Percentiles rank a stretch among this genome's conserved stretches.
These are phyloP conservation scores for Penicillium oxalicum DNA, from an alignment of 2,329 filamentous ascomycete genomes.

Conservation along the genomic window DNA sequence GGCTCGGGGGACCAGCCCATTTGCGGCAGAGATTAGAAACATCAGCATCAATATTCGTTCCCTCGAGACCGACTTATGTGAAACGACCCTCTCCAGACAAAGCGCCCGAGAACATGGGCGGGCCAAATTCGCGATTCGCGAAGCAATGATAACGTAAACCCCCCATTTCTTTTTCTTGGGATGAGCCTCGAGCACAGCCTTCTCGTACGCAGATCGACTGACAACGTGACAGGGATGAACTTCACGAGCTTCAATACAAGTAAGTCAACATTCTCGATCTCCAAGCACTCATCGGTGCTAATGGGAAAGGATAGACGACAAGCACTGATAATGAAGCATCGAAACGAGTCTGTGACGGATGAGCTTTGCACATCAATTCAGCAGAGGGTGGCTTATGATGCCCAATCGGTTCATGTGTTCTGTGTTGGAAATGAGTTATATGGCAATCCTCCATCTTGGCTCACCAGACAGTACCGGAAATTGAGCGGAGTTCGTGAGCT, in stretches of 20 bases:
- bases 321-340: neutral
- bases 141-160: neutral
- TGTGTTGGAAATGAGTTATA: neutral
- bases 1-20: neutral
- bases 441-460: neutral
- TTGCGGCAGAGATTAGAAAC: neutral
- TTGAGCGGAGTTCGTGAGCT: neutral
- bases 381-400: too few species aligned
- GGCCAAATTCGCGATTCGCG: neutral
- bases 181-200: neutral
- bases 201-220: neutral
- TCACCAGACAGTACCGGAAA: neutral
- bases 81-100: neutral
- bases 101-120: neutral
- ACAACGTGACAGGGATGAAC: neutral
- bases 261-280: neutral
- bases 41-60: neutral
- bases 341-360: neutral
- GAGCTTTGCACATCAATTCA: neutral
- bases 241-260: neutral
- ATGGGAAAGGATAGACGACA: neutral
- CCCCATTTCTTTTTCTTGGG: too few species aligned
- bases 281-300: neutral
- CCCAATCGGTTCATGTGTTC: neutral
- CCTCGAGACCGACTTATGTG: neutral